Percentiles rank a stretch among this genome's conserved stretches.
These are phyloP conservation scores for Hydnum rufescens DNA, from an alignment of 768 basidiomycete species.

Conservation along the genomic window DNA sequence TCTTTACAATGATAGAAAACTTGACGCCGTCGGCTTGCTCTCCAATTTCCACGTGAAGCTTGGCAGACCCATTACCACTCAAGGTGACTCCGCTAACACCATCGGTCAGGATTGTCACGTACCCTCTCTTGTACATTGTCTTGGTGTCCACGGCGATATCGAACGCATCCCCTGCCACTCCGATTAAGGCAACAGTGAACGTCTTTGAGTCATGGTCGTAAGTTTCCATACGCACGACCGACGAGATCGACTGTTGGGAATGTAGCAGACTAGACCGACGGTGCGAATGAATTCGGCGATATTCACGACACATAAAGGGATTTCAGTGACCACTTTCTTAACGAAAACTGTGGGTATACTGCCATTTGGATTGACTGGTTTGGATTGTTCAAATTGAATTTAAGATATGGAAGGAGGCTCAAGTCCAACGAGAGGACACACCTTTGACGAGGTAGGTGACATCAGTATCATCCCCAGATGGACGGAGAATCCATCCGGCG, in stretches of 20 bases:
- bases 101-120: no score
- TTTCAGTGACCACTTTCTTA: slow-evolving; percentile 5
- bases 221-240: slow-evolving; percentile 2
- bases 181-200: slow-evolving; percentile 1
- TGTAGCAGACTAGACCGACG: not conserved
- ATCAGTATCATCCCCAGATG: slow-evolving; percentile 4
- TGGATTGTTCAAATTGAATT: not conserved
- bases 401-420: not conserved
- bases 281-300: slow-evolving; percentile 2
- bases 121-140: slow-evolving; percentile 6
- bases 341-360: slow-evolving; percentile 5
- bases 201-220: slow-evolving; percentile 1
- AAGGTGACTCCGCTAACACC: no score
- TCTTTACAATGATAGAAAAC: no score
- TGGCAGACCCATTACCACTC: no score
- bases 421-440: not conserved
- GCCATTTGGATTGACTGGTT: slow-evolving; percentile 10
- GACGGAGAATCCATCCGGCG: slow-evolving; percentile 7
- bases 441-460: slow-evolving; percentile 10
- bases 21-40: no score
- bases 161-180: slow-evolving; percentile 1
- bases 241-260: not conserved
- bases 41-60: no score
- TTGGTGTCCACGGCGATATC: slow-evolving; percentile 7
- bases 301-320: slow-evolving; percentile 4